Evolutionary conservation across 495 filamentous ascomycete genomes (phyloP), one percentile per base, ranked within the genome.

Genomic region (Elasticomyces elasticus): DNA sequence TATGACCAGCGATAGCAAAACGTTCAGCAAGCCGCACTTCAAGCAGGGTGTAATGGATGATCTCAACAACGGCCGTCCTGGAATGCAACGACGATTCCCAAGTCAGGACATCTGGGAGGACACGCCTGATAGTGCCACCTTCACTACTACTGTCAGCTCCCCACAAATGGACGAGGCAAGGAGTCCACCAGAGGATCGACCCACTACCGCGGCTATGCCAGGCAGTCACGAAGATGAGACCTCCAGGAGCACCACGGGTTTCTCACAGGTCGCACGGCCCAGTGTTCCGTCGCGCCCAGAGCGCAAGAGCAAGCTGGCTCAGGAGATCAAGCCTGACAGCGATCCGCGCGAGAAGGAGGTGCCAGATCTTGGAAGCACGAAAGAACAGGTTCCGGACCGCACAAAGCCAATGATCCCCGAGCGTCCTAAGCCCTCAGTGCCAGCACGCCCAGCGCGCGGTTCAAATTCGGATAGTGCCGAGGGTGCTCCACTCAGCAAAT

Each of bases 41-140:
- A 70, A 69, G 20, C 64, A 67, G 11, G 68, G 72, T 52, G 64
- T 72, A 19, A 56, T 65, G n/a, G 58, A 68, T 20, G 72, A 72
- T 10, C 60, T 69, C 53, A 48, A 66, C 10, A 64, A 66, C n/a
- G 27, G 54, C 2, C 74, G 79, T 7, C 75, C 81, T 2, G 72
- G 74, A 23, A 62, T 79, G 62, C 76, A 80, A 51, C 79, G n/a
- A n/a, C n/a, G 89, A 6, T 99, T 99, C 66, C 92, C 92, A 5
- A 95, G 90, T 65, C 81, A 80, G 31, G 92, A 99, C 69, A 85
- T 97, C 41, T 99, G 92, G 92, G 92, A 99, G 71, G 92, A 99
- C 65, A 80, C 80, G 0, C 91, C 92, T 3, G 86, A 92, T 58
- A 89, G 84, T 61, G 78, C 87, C 42, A 76, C 84, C 51, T 77